These are phyloP conservation scores for Lachnum nothofagi DNA, from an alignment of 2,329 filamentous ascomycete species.

Conservation along the genomic window DNA sequence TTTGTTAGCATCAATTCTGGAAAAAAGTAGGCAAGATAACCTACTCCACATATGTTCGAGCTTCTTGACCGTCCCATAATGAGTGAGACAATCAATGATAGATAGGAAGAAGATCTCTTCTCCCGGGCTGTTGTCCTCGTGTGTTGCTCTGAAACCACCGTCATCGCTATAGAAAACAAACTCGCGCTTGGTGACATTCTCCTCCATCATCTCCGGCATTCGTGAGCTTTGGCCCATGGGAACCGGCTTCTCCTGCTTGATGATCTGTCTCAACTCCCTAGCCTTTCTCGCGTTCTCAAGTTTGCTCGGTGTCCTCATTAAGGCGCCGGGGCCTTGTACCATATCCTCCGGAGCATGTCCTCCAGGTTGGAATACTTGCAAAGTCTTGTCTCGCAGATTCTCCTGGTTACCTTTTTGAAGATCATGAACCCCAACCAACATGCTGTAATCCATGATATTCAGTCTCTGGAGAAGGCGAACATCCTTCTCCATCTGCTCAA, in stretches of 20 bases:
- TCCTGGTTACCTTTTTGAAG: conserved; percentile 87
- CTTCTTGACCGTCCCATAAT: conserved; percentile 92
- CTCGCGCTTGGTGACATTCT: conserved; percentile 62
- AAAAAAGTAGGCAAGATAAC: conserved; percentile 5
- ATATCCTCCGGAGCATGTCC: conserved; percentile 57
- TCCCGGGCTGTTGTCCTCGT: conserved; percentile 77
- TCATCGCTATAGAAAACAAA: conserved; percentile 92
- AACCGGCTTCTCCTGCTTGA: conserved; percentile 88
- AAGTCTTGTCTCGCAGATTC: conserved; percentile 80
- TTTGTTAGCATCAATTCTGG: conserved; percentile 18
- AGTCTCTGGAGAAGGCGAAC: conserved; percentile 80
- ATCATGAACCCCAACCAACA: conserved; percentile 92
- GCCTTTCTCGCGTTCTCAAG: conserved; percentile 88
- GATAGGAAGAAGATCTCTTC: conserved; percentile 97
- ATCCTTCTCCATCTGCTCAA: conserved; percentile 83
- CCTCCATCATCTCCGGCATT: conserved; percentile 85
- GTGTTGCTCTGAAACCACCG: conserved; percentile 86
- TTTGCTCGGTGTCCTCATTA: conserved; percentile 88
- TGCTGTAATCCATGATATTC: conserved; percentile 98
- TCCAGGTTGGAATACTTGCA: conserved; percentile 90
- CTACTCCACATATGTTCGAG: conserved; percentile 86
- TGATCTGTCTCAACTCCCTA: conserved; percentile 82
- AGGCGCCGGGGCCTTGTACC: conserved; percentile 43
- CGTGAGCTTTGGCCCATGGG: conserved; percentile 78
- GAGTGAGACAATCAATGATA: conserved; percentile 95